Evolutionary conservation across 352 stramenopile species (phyloP), one percentile per base, ranked within the genome.

Genomic region (Aphanomyces euteiches): DNA sequence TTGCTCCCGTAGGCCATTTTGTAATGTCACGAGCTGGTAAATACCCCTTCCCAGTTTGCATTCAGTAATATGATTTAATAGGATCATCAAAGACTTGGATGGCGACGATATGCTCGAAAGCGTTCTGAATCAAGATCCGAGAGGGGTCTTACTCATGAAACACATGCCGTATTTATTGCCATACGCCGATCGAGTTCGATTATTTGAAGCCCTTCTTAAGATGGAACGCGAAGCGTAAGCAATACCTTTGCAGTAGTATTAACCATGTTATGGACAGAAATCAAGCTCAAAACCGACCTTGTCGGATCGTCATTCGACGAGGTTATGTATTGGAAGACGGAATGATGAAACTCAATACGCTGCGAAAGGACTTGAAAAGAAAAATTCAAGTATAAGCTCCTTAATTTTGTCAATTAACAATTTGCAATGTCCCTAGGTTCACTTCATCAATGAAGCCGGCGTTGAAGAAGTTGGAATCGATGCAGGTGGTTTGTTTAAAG

Each of bases 401-500:
- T 28, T 28, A 28, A 28, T 28, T 28, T 28, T 28, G 15, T 54
- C 15, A 54, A 19, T 19, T 28, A 28, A 28, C 28, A 28, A 28
- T 28, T 28, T 28, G 28, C 28, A 28, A 19, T 54, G 47, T 19
- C 1, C 47, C 4, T 76, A 95, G 63, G 80, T 96, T 7, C 78
- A 90, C 12, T 95, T 93, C 63, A 77, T 93, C 19, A 98, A 98
- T 75, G 80, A 90, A 2, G 84, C 92, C 56, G 94, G 92, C 7
- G 70, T 83, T 10, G 80, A 97, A 79, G 97, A 99, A 79, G 88
- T 83, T 58, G 96, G 96, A 19, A 97, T 99, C 70, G 96, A 99
- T 80, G 89, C 95, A 39, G 96, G 96, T 17, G 96, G 96, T 0
- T 78, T 99, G 0, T 99, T 98, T 74, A 99, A 99, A 81, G 96